Conservation (phyloP, 139 green algal genomes). For the Haematococcus lacustris region DNA sequence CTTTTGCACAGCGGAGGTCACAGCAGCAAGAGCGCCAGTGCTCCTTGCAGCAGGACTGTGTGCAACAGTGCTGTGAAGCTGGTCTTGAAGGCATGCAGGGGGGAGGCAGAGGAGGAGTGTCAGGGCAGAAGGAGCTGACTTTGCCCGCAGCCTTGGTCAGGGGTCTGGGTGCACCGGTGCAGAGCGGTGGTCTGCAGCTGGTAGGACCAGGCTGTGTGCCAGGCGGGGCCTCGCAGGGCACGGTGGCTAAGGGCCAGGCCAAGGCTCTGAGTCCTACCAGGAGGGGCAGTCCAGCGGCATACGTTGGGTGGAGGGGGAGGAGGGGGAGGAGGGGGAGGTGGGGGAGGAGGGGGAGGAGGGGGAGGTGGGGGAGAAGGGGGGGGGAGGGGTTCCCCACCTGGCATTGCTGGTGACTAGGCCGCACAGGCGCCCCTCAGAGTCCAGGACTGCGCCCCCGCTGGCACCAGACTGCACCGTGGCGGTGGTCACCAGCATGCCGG, state of each 20-base stretch:
- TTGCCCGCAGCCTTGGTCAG: no score
- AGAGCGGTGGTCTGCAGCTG: no score
- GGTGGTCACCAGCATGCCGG: conserved; percentile 57
- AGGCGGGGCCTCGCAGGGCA: background rate
- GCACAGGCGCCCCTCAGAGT: conserved; percentile 34
- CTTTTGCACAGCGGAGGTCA: background rate
- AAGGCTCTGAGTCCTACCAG: background rate
- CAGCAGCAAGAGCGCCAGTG: background rate
- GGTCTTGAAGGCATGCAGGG: background rate
- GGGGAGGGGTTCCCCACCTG: no score
- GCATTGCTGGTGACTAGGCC: conserved; percentile 69
- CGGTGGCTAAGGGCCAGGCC: background rate
- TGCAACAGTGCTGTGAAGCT: background rate
- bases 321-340: background rate
- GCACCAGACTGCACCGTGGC: conserved; percentile 63
- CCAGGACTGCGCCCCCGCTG: conserved; percentile 60
- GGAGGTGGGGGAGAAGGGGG: no score
- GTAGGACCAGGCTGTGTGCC: background rate
- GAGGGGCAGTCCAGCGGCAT: background rate
- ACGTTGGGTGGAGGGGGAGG: background rate
- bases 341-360: no score
- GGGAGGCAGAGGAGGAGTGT: no score
- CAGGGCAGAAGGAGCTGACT: no score
- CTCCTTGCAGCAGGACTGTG: background rate
- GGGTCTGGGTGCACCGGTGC: no score